These are phyloP conservation scores for Sporothrix protearum DNA, from an alignment of 2,329 filamentous ascomycete species.

Conservation along the genomic window DNA sequence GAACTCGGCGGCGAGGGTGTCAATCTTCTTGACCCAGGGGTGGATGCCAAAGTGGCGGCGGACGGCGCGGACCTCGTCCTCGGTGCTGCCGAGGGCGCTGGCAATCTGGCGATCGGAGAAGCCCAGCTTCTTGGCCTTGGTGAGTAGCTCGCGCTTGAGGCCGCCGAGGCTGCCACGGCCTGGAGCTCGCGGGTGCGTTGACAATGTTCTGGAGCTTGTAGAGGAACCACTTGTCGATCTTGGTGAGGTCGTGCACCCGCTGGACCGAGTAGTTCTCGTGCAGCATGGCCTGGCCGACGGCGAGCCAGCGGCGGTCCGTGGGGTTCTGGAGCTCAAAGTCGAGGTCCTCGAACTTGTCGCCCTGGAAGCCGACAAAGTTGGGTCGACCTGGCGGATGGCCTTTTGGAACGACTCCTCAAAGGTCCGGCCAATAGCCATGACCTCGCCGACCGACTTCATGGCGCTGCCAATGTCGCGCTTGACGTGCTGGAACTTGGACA, in stretches of 20 bases:
- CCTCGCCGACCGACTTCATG: conserved; percentile 99
- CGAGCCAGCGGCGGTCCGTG: conserved; percentile 94
- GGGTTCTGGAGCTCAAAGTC: conserved; percentile 88
- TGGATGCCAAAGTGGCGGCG: conserved; percentile 83
- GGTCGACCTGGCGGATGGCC: conserved; percentile 95
- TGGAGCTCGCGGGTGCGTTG: conserved; percentile 81
- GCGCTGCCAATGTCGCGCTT: conserved; percentile 95
- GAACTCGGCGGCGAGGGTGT: conserved; percentile 95
- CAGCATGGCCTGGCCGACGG: conserved; percentile 95
- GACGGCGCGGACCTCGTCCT: conserved; percentile 83
- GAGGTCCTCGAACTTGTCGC: conserved; percentile 88
- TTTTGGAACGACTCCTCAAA: conserved; percentile 99
- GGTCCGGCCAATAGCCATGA: conserved; percentile 98
- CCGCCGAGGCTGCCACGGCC: conserved; percentile 77
- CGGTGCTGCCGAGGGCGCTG: conserved; percentile 74
- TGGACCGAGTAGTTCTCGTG: conserved; percentile 95
- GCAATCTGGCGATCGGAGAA: conserved; percentile 98
- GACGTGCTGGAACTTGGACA: conserved; percentile 98
- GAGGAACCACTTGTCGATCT: conserved; percentile 99
- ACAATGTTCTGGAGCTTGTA: conserved; percentile 98
- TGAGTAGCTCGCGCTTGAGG: conserved; percentile 81
- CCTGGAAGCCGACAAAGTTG: conserved; percentile 87
- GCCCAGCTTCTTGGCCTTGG: conserved; percentile 93
- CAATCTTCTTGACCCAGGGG: conserved; percentile 98
- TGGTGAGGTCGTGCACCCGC: conserved; percentile 85